Conservation (phyloP, 2,329 filamentous ascomycete species). For the Penicillium paneum region DNA sequence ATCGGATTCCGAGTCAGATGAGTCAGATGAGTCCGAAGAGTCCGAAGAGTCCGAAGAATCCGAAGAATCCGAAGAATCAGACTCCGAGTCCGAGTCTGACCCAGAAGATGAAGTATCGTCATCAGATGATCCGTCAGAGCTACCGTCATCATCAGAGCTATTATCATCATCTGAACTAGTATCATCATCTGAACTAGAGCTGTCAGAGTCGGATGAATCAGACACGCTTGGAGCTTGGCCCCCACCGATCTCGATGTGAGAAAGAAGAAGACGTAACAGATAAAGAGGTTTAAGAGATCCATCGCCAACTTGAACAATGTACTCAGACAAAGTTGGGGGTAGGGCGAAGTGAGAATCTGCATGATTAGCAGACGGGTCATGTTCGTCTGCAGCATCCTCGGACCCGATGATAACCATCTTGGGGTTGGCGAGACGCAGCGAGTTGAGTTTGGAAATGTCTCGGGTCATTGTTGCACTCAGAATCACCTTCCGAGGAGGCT, state of each 20-base stretch:
- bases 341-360: constrained; percentile 52
- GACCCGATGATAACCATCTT: constrained; percentile 72
- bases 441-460: constrained; percentile 75
- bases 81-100: constrained; percentile 26
- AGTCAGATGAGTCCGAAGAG: constrained; percentile 20
- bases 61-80: constrained; percentile 16
- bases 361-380: constrained; percentile 19
- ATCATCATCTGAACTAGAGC: constrained; percentile 25
- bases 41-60: constrained; percentile 22
- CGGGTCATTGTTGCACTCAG: constrained; percentile 90
- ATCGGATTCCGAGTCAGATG: constrained; percentile 25
- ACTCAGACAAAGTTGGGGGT: constrained; percentile 62
- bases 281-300: constrained; percentile 75
- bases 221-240: constrained; percentile 7
- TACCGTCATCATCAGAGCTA: constrained; percentile 27
- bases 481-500: constrained; percentile 70
- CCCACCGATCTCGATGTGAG: constrained; percentile 30
- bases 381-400: constrained; percentile 24
- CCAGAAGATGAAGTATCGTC: constrained; percentile 28
- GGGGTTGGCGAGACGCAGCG: constrained; percentile 69
- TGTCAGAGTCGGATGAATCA: constrained; percentile 16
- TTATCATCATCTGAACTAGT: constrained; percentile 38
- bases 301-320: constrained; percentile 65
- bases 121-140: constrained; percentile 34
- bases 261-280: constrained; percentile 69